Percentiles rank a stretch among this genome's conserved stretches.
Conservation (phyloP, 73 alveolate species). For the Blepharisma japonicum region DNA sequence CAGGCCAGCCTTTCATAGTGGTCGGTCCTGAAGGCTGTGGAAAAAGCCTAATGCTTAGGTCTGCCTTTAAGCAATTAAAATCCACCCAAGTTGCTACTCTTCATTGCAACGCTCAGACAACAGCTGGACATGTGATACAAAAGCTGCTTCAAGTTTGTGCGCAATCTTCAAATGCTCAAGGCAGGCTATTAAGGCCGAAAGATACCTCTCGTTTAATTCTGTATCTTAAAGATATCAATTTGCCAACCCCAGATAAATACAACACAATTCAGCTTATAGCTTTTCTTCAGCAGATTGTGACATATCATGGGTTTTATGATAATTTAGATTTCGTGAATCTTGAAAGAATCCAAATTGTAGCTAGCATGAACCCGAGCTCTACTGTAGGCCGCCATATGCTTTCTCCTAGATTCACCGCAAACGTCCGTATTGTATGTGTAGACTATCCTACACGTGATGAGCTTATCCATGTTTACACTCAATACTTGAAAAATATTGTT, state of each 20-base stretch:
- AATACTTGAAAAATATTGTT: constrained; percentile 78
- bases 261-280: constrained; percentile 98
- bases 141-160: constrained; percentile 97
- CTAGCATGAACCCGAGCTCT: constrained; percentile 99
- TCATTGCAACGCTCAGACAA: constrained; percentile 64
- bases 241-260: constrained; percentile 99
- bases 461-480: constrained; percentile 78
- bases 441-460: constrained; percentile 97
- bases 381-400: constrained; percentile 98
- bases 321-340: constrained; percentile 97
- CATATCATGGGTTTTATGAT: constrained; percentile 99
- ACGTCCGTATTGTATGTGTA: constrained; percentile 94
- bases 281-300: constrained; percentile 95
- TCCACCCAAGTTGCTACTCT: constrained; percentile 84
- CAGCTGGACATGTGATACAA: constrained; percentile 90
- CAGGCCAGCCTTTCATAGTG: constrained; percentile 94
- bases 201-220: constrained; percentile 93
- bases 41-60: constrained; percentile 90
- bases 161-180: constrained; percentile 85
- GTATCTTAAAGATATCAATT: constrained; percentile 97
- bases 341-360: constrained; percentile 96
- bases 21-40: constrained; percentile 99
- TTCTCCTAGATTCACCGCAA: constrained; percentile 99
- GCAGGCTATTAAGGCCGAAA: constrained; percentile 94
- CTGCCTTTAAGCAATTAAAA: constrained; percentile 84